Conservation (phyloP, 805 yeast species). For the Lipomyces kockii region DNA sequence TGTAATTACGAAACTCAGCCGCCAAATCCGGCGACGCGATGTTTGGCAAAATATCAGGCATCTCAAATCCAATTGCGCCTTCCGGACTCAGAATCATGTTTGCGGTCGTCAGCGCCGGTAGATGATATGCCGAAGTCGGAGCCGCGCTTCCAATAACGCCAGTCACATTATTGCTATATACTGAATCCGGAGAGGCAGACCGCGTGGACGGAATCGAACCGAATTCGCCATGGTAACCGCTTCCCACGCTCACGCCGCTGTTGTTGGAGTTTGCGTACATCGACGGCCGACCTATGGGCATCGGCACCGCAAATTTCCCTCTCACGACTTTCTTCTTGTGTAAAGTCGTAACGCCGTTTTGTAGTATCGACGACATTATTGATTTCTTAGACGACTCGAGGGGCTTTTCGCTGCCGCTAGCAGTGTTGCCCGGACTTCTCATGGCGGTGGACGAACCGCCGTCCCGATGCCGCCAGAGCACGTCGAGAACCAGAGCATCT, state of each 20-base stretch:
- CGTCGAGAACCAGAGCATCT: slow-evolving; percentile 27
- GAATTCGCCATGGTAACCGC: not conserved
- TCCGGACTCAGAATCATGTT: not conserved
- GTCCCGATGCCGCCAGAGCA: slow-evolving; percentile 27
- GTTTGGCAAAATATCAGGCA: not conserved
- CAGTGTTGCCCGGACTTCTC: not conserved
- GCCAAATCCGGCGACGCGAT: not conserved
- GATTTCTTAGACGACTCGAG: slow-evolving; percentile 1
- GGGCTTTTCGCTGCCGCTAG: not conserved
- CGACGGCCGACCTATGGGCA: slow-evolving; percentile 10
- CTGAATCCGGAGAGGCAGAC: slow-evolving; percentile 26
- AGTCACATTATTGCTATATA: not conserved
- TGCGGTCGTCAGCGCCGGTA: not conserved
- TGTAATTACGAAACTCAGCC: not conserved
- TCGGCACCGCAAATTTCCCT: slow-evolving; percentile 8
- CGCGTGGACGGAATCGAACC: slow-evolving; percentile 25
- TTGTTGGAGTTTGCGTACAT: not conserved
- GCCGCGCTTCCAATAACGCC: not conserved
- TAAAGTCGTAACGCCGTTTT: not conserved
- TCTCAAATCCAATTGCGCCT: not conserved
- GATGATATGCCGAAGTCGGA: not conserved
- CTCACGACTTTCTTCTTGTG: slow-evolving; percentile 20
- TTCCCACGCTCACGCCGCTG: not conserved
- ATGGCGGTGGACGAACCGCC: slow-evolving; percentile 5
- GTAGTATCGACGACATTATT: not conserved